Base-by-base conservation (phyloP, 345 rosid genomes). In the Salix brachista region DNA sequence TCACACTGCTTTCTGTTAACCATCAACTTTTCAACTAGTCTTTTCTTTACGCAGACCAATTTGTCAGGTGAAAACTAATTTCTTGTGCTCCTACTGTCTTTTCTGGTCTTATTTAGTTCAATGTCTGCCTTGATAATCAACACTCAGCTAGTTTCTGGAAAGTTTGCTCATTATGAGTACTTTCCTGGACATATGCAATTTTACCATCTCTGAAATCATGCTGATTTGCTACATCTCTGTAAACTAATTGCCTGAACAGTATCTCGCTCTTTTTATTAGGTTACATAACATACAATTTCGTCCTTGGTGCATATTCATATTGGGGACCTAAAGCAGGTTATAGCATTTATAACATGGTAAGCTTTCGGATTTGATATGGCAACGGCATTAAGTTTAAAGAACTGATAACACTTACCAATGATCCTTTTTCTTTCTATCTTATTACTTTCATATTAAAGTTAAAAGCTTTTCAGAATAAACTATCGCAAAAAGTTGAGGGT, bases 311-410 rank as follows among this genome's bases (percentile, higher is more conserved):
- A 69, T 95, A 95, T 84, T 93, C 98, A 13, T 95, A 93, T 75
- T 95, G 98, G 98, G 97, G 98, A 6, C 99, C 99, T 58, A 95
- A 95, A 84, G 99, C 98, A 80, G 99, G 97, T 68, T 77, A 90
- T 48, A 87, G 83, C 78, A 93, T 95, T 52, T 95, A 91, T 84
- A 87, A 95, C 56, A 92, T 93, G 98, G 98, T 93, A 88, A 75
- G 69, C 19, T 77, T 42, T 65, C 61, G 19, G 56, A 60, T 70
- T 77, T 52, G 61, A 46, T 66, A 23, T 48, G 74, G 64, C 64
- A n/a, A 23, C 11, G 28, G 16, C 25, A 34, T 37, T 18, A 23
- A 54, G 52, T 32, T 52, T 67, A 28, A n/a, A 37, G 36, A 13
- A 37, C 16, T 48, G 56, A 62, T 28, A 41, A 32, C 16, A 72